Percentiles rank a stretch among this genome's conserved stretches.
phyloP scores from a whole-genome alignment of 2,329 filamentous ascomycete species.

The Alternaria gaisen region DNA sequence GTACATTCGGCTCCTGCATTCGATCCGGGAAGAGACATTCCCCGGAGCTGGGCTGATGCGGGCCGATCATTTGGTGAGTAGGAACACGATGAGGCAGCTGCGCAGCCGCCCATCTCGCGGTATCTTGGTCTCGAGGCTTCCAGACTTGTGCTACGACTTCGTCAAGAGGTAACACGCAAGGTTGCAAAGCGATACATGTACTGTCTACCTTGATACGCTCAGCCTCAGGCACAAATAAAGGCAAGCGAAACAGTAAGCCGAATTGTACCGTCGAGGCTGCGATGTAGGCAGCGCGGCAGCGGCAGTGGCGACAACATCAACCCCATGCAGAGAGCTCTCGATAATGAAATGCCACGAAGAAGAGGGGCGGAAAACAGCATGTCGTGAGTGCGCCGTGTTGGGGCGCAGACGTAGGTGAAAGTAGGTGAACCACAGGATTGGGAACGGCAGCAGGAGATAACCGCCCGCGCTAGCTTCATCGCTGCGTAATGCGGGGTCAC shows the following conservation, averaged over 20 bases:
- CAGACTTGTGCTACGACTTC: background rate
- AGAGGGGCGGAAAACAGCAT: background rate
- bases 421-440: background rate
- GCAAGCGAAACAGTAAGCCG: background rate
- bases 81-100: too few relatives aligned
- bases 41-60: conserved; percentile 10
- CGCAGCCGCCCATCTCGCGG: conserved; percentile 8
- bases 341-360: background rate
- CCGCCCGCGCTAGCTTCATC: background rate
- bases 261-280: background rate
- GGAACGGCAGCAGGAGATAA: background rate
- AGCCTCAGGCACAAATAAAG: conserved; percentile 16
- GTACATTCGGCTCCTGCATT: conserved; percentile 6
- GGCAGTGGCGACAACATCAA: background rate
- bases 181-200: background rate
- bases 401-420: background rate
- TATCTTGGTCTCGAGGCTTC: background rate
- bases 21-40: background rate
- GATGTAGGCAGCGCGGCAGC: background rate
- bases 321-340: background rate
- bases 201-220: conserved; percentile 10
- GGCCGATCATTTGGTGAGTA: too few relatives aligned
- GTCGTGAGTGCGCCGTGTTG: background rate
- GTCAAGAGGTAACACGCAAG: conserved; percentile 2
- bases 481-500: background rate